phyloP scores from a whole-genome alignment of 2,329 filamentous ascomycete genomes.

The Diplodia sapinea region DNA sequence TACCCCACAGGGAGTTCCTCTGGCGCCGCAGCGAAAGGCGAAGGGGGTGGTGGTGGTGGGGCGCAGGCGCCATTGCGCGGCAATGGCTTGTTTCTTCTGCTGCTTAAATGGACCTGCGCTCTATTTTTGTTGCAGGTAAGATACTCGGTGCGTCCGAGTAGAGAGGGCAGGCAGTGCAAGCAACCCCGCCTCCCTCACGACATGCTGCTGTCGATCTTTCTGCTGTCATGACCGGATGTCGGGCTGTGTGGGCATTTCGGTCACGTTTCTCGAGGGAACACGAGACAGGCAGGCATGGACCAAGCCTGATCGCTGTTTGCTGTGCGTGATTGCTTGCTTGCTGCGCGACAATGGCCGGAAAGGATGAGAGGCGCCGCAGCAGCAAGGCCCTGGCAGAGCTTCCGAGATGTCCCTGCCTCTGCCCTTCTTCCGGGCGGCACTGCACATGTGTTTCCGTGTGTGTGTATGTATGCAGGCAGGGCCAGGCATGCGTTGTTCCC shows the following conservation, averaged over 20 bases:
- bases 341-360: no score
- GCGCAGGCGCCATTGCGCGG: not conserved
- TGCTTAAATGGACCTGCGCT: conserved; percentile 13
- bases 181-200: not conserved
- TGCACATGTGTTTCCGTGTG: not conserved
- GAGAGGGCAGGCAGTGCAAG: not conserved
- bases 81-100: conserved; percentile 19
- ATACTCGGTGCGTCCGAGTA: no score
- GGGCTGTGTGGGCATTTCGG: not conserved
- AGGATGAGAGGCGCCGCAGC: not conserved
- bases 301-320: not conserved
- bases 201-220: not conserved
- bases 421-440: not conserved
- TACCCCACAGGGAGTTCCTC: conserved; percentile 1
- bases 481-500: conserved; percentile 1
- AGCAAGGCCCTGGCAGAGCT: not conserved
- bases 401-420: not conserved
- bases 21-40: not conserved
- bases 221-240: not conserved
- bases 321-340: no score
- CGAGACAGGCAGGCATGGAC: not conserved
- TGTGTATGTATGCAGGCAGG: no score
- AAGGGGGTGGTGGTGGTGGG: not conserved
- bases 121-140: no score
- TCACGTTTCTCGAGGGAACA: not conserved